Conservation (phyloP, 495 filamentous ascomycete species). For the Penicillium cosmopolitanum region DNA sequence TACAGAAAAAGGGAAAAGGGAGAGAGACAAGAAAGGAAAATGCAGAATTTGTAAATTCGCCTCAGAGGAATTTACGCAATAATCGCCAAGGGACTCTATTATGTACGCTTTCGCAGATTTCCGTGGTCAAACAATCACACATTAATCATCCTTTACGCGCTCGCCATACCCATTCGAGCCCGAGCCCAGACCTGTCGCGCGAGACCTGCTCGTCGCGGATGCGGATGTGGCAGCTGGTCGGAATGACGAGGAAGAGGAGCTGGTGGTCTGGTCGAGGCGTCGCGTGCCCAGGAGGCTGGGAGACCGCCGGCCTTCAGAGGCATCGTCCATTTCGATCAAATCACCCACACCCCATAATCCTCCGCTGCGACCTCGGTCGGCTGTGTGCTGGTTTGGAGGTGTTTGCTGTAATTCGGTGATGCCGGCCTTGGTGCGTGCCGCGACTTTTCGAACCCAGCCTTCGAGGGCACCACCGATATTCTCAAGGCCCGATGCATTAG, state of each 20-base stretch:
- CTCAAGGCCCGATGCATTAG: slow-evolving; percentile 65
- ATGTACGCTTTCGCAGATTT: slow-evolving; percentile 27
- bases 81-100: slow-evolving; percentile 24
- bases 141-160: slow-evolving; percentile 40
- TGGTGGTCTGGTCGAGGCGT: slow-evolving; percentile 24
- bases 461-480: slow-evolving; percentile 85
- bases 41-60: slow-evolving; percentile 20
- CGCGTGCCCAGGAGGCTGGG: slow-evolving; percentile 25
- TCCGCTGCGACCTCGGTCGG: slow-evolving; percentile 35
- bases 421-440: slow-evolving; percentile 51
- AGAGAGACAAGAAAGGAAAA: slow-evolving; percentile 3
- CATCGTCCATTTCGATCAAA: slow-evolving; percentile 83
- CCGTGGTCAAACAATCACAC: slow-evolving; percentile 17
- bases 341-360: slow-evolving; percentile 60
- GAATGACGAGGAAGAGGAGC: slow-evolving; percentile 31
- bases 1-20: slow-evolving; percentile 6
- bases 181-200: slow-evolving; percentile 28
- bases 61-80: slow-evolving; percentile 18
- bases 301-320: slow-evolving; percentile 37
- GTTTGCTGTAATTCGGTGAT: slow-evolving; percentile 47
- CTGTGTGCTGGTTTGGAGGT: slow-evolving; percentile 33
- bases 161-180: slow-evolving; percentile 21
- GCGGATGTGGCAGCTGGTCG: slow-evolving; percentile 32
- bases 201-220: slow-evolving; percentile 48
- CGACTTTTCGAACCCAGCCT: slow-evolving; percentile 83